Evolutionary conservation across 768 basidiomycete genomes (phyloP).

Genomic region (Tricholoma furcatifolium): DNA sequence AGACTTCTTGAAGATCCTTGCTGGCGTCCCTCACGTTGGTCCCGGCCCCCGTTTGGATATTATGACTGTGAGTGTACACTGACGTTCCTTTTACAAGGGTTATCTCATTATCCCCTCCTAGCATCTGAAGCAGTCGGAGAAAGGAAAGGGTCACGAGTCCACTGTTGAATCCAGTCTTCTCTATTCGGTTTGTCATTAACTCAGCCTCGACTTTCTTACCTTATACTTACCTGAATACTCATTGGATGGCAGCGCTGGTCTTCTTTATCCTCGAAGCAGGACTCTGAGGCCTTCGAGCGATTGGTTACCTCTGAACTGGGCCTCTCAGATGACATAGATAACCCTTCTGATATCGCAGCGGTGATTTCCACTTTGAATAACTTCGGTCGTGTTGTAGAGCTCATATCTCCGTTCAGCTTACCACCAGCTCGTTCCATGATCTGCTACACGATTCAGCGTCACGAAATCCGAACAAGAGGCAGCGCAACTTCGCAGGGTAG

Average conservation of each 20-base stretch:
- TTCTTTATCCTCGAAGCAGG: conserved; percentile 4
- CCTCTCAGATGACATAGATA: neutral
- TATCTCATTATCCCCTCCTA: neutral
- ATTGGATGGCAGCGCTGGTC: conserved; percentile 2
- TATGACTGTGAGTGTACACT: conserved; percentile 9
- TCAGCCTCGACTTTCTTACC: neutral
- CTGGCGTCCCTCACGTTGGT: conserved; percentile 20
- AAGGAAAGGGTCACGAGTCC: conserved; percentile 15
- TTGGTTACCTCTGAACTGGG: neutral
- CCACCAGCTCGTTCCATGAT: neutral
- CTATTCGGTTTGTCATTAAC: conserved; percentile 14
- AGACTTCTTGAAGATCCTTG: conserved; percentile 25
- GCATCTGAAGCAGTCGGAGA: conserved; percentile 8
- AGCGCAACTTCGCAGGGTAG: conserved; percentile 16
- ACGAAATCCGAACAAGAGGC: conserved; percentile 10
- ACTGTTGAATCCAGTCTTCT: conserved; percentile 17
- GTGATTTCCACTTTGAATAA: neutral
- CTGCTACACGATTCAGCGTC: neutral
- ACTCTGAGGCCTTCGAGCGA: conserved; percentile 3
- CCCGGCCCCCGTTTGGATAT: conserved; percentile 15
- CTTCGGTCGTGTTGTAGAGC: neutral
- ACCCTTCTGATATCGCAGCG: neutral
- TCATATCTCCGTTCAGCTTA: neutral
- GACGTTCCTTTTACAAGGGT: neutral
- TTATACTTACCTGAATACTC: neutral